These are phyloP conservation scores for Fusarium longipes DNA, from an alignment of 2,329 filamentous ascomycete species.

Conservation along the genomic window DNA sequence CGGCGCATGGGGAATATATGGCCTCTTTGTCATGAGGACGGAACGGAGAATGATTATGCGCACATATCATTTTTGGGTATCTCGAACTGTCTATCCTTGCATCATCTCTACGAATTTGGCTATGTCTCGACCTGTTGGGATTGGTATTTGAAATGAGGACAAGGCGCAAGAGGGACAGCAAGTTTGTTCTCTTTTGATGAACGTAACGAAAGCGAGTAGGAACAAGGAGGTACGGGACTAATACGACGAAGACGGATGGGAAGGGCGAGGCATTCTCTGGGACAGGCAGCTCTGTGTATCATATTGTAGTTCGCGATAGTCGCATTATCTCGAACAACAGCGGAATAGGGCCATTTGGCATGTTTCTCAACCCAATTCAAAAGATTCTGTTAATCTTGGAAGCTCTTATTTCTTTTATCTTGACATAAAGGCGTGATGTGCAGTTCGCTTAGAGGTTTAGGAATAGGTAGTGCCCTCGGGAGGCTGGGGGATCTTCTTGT, in stretches of 20 bases:
- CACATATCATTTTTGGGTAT: slow-evolving; percentile 19
- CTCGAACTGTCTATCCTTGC: slow-evolving; percentile 25
- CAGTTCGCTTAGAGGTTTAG: slow-evolving; percentile 34
- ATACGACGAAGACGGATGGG: slow-evolving; percentile 33
- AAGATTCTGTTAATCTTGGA: slow-evolving; percentile 19
- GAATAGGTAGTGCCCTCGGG: slow-evolving; percentile 77
- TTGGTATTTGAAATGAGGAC: slow-evolving; percentile 12
- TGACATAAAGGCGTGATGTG: slow-evolving; percentile 18
- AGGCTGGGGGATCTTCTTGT: slow-evolving; percentile 97
- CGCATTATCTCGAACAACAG: slow-evolving; percentile 29
- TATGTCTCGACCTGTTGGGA: slow-evolving; percentile 22
- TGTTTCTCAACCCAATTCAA: slow-evolving; percentile 27
- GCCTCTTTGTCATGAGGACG: slow-evolving; percentile 17
- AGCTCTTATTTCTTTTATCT: slow-evolving; percentile 19
- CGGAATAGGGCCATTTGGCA: slow-evolving; percentile 30
- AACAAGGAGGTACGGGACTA: slow-evolving; percentile 30
- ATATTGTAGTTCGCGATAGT: slow-evolving; percentile 47
- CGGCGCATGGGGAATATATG: slow-evolving; percentile 15
- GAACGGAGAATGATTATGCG: slow-evolving; percentile 28
- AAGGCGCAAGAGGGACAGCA: slow-evolving; percentile 24
- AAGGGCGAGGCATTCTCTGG: slow-evolving; percentile 18
- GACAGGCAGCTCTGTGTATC: slow-evolving; percentile 39
- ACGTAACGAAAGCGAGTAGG: slow-evolving; percentile 38
- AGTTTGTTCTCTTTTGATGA: slow-evolving; percentile 36
- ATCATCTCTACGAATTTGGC: slow-evolving; percentile 29